Evolutionary conservation across 768 basidiomycete genomes (phyloP).

Genomic region (Hypholoma fasciculare): DNA sequence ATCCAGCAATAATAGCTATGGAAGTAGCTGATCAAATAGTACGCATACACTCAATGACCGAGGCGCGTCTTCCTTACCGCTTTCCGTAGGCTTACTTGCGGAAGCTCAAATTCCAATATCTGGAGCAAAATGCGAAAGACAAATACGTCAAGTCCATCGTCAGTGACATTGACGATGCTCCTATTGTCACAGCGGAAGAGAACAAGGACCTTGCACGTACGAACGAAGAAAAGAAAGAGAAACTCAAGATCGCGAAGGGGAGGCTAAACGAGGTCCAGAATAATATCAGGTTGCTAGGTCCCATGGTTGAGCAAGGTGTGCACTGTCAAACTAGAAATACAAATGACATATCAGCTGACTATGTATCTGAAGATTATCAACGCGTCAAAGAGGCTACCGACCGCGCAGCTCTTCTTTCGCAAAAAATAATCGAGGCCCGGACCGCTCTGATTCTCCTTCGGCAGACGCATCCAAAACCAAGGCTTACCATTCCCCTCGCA

Average conservation of each 20-base stretch:
- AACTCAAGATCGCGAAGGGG: slow-evolving; percentile 64
- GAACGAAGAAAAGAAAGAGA: slow-evolving; percentile 74
- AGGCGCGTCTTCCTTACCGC: not conserved
- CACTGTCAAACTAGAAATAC: not conserved
- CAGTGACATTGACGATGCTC: slow-evolving; percentile 81
- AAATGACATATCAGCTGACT: not conserved
- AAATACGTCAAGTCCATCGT: slow-evolving; percentile 79
- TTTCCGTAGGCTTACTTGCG: slow-evolving; percentile 57
- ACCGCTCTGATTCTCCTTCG: slow-evolving; percentile 78
- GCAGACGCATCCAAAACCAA: slow-evolving; percentile 54
- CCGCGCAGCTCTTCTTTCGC: slow-evolving; percentile 60
- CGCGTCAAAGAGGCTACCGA: slow-evolving; percentile 52
- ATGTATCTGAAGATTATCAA: slow-evolving; percentile 49
- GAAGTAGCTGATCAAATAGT: slow-evolving; percentile 66
- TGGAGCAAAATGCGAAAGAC: slow-evolving; percentile 90
- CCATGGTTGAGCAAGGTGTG: slow-evolving; percentile 64
- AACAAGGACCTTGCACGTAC: slow-evolving; percentile 61
- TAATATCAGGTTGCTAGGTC: slow-evolving; percentile 44
- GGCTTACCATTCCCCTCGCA: slow-evolving; percentile 76
- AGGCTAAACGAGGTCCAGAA: slow-evolving; percentile 59
- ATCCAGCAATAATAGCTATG: slow-evolving; percentile 56
- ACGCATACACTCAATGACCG: slow-evolving; percentile 21
- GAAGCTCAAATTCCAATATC: slow-evolving; percentile 86
- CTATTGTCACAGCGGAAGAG: slow-evolving; percentile 72
- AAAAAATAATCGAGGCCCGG: slow-evolving; percentile 75